phyloP scores from a whole-genome alignment of 2,329 filamentous ascomycete genomes.

The Trichoderma sp. region DNA sequence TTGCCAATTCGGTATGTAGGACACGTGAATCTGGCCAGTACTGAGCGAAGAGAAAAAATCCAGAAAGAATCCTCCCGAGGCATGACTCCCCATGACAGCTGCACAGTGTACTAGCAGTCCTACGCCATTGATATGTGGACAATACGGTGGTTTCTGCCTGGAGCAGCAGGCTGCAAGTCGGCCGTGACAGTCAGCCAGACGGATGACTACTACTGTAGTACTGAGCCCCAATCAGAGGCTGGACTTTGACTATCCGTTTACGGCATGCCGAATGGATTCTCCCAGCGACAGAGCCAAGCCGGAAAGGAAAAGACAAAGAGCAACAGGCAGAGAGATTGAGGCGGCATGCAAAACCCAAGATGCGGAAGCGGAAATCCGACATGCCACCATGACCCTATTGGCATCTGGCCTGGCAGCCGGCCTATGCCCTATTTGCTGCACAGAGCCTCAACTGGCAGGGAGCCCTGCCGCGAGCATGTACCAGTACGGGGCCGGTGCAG shows the following conservation, averaged over 20 bases:
- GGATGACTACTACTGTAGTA: background rate
- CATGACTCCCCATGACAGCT: background rate
- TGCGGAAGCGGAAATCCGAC: background rate
- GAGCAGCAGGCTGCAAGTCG: conserved; percentile 2
- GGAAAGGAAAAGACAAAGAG: background rate
- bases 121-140: background rate
- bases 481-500: background rate
- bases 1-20: conserved; percentile 2
- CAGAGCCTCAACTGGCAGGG: conserved; percentile 15
- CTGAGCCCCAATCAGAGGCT: conserved; percentile 2
- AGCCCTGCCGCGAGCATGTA: conserved; percentile 1
- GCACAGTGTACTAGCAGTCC: background rate
- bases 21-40: background rate
- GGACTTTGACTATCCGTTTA: background rate
- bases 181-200: background rate
- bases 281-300: background rate
- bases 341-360: background rate
- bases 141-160: conserved; percentile 15
- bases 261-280: background rate
- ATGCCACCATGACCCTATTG: background rate
- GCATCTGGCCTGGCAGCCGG: background rate
- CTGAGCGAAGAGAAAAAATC: background rate
- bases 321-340: background rate
- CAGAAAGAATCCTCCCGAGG: background rate
- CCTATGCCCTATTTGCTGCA: background rate